Conservation (phyloP, 2,329 filamentous ascomycete genomes). For the Neofusicoccum sp. region DNA sequence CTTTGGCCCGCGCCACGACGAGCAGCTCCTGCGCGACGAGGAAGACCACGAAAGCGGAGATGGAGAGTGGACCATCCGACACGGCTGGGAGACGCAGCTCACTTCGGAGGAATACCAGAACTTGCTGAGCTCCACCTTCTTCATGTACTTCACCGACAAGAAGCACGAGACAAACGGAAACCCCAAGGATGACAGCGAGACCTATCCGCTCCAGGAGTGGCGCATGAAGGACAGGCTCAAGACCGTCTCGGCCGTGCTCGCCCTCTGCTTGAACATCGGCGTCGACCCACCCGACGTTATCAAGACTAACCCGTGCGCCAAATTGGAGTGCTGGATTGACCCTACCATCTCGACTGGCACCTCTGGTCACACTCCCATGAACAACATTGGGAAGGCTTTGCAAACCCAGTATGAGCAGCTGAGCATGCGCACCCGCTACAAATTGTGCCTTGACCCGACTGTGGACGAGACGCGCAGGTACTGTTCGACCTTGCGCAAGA, state of each 20-base stretch:
- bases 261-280: conserved; percentile 93
- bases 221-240: conserved; percentile 95
- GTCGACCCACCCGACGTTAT: conserved; percentile 96
- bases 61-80: conserved; percentile 62
- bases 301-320: conserved; percentile 89
- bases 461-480: conserved; percentile 98
- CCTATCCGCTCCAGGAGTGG: conserved; percentile 78
- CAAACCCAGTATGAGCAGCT: conserved; percentile 95
- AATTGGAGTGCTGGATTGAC: conserved; percentile 95
- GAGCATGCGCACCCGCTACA: conserved; percentile 93
- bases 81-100: conserved; percentile 91
- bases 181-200: conserved; percentile 60
- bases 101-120: conserved; percentile 87
- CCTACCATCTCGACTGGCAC: conserved; percentile 72
- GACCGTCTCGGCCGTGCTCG: conserved; percentile 91
- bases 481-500: conserved; percentile 81
- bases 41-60: conserved; percentile 42
- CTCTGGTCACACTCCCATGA: conserved; percentile 75
- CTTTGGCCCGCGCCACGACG: conserved; percentile 43
- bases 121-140: conserved; percentile 85
- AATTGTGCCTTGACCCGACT: conserved; percentile 93
- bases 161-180: conserved; percentile 92
- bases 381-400: conserved; percentile 93
- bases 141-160: conserved; percentile 99
- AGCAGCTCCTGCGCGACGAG: conserved; percentile 32